Conservation (phyloP, 345 rosid species). For the Citrus maxima region DNA sequence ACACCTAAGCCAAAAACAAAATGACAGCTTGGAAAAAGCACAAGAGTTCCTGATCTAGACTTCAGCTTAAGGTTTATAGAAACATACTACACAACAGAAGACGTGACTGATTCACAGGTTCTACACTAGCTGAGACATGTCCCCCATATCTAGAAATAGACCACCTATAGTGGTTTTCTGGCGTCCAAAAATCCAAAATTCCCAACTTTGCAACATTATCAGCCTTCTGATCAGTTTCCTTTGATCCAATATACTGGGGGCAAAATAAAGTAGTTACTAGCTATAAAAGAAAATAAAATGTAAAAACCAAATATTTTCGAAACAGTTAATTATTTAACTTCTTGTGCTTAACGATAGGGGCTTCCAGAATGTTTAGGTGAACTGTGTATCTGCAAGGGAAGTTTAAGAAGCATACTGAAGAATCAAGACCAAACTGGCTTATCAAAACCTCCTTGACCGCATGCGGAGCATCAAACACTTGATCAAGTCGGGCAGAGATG, state of each 20-base stretch:
- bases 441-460: slow-evolving; percentile 84
- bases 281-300: neutral
- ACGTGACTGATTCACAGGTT: slow-evolving; percentile 63
- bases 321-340: neutral
- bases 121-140: slow-evolving; percentile 70
- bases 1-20: slow-evolving; percentile 33
- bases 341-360: neutral
- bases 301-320: neutral
- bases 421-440: slow-evolving; percentile 72
- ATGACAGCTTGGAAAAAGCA: neutral
- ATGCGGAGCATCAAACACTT: slow-evolving; percentile 86
- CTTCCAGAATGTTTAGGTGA: neutral
- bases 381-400: slow-evolving; percentile 8
- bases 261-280: slow-evolving; percentile 2
- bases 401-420: slow-evolving; percentile 50
- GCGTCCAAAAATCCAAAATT: slow-evolving; percentile 85
- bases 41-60: neutral
- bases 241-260: slow-evolving; percentile 74
- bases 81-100: slow-evolving; percentile 67
- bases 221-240: slow-evolving; percentile 79
- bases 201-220: slow-evolving; percentile 67
- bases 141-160: slow-evolving; percentile 82
- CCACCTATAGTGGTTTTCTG: slow-evolving; percentile 90
- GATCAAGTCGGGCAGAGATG: slow-evolving; percentile 81
- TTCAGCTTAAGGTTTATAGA: neutral